Evolutionary conservation across 352 stramenopile genomes (phyloP), one percentile per base, ranked within the genome.

Genomic region (Blastocystis sp.): DNA sequence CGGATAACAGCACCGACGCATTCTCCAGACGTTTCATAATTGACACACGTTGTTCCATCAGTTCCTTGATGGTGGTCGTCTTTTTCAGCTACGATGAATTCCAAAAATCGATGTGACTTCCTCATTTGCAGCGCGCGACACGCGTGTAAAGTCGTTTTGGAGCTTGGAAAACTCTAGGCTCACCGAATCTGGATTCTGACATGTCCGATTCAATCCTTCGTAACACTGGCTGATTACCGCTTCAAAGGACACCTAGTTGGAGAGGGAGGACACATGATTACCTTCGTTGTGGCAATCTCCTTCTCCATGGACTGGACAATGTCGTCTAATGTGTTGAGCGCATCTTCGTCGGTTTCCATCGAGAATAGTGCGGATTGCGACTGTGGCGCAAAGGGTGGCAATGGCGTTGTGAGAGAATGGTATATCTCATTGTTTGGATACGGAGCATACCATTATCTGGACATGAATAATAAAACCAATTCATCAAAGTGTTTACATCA

Each of bases 131-230:
- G 63, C 48, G n/a, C 29, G 21, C 0, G 69, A 81, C 9, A 81
- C 56, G 29, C 69, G 46, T 46, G 53, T 21, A 61, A 81, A 81
- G 11, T 81, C 69, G 27, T 81, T 57, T 46, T 64, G 44, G 6
- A 81, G 46, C 38, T 64, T 81, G 14, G 21, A 44, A 40, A 63
- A 64, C 69, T 81, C 69, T 6, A 65, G 24, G 18, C 29, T 57
- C 7, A 81, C 51, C 11, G 69, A 81, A 64, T 81, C 69, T 40
- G 69, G 69, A 57, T 81, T 81, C 48, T 81, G 69, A 64, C 69
- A 81, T 14, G 56, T 36, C 4, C 69, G 69, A 64, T 64, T 61
- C 49, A 51, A 63, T 21, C n/a, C 3, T 6, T 64, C 69, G 36
- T 49, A 81, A 61, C 69, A 81, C 48, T 81, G 69, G 40, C 44